Base-by-base conservation (phyloP, 768 basidiomycete species). In the Agaricus sinodeliciosus region DNA sequence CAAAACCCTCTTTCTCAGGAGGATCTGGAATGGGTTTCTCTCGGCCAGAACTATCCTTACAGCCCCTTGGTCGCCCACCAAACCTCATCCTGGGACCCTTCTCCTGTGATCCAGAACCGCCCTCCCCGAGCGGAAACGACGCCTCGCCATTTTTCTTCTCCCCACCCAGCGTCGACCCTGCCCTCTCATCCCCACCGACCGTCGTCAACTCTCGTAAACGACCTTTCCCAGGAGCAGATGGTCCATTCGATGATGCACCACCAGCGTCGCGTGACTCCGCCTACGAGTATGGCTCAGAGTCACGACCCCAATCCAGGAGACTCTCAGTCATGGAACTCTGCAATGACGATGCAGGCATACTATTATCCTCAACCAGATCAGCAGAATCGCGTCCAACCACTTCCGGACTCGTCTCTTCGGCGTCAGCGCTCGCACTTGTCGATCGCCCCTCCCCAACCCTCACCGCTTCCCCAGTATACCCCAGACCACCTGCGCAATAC, bases 241-340 rank as follows among this genome's bases (percentile, higher is more conserved):
- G 73, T 27, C 71, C 74, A 52, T 62, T 63, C 58, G 66, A 64
- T 60, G 64, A 67, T 58, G 52, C 59, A 53, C 28, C 53, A 55
- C 27, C 53, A 55, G 39, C 57, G 41, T 36, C 48, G 53, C 46
- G 45, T 26, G 51, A 52, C 46, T 15, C 43, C 28, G 16, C 58
- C 49, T 51, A 37, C 73, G 84, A 85, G 51, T 85, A 86, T 69
- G 87, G 81, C 19, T 64, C 76, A 58, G 86, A 87, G 59, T 87
- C 85, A 62, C 76, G 88, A 61, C 88, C 88, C 57, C 82, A 85
- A 63, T 87, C 84, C 71, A 78, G 88, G 60, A 72, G 88, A 56
- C 81, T 90, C 78, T 77, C 84, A 68, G 84, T 90, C 78, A 79
- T 90, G 86, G 88, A 90, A 60, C 84, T 90, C 77, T 89, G 87